These are phyloP conservation scores for Neonectria faginata DNA, from an alignment of 2,329 filamentous ascomycete species.

Conservation along the genomic window DNA sequence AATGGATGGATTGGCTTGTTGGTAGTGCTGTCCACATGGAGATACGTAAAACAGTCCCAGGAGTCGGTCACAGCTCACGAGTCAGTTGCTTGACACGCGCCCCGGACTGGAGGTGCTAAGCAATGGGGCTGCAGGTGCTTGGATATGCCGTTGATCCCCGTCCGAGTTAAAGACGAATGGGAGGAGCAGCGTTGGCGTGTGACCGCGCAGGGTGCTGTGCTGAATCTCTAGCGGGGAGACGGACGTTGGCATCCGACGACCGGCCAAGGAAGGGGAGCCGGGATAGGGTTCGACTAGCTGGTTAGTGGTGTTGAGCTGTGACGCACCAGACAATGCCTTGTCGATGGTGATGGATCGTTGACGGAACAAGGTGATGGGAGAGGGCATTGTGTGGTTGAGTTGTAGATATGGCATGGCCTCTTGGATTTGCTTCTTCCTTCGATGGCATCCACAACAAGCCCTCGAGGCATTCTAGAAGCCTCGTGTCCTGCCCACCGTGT, in stretches of 20 bases:
- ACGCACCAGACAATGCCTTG: not conserved
- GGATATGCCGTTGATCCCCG: not conserved
- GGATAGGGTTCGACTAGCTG: not conserved
- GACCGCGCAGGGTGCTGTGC: not conserved
- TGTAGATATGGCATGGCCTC: not conserved
- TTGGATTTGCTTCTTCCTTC: slow-evolving; percentile 1
- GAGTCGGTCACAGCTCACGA: not conserved
- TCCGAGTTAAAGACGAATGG: not conserved
- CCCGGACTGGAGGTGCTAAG: not conserved
- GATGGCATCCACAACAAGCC: not conserved
- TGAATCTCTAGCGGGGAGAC: not conserved
- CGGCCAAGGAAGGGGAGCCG: not conserved
- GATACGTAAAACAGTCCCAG: not conserved
- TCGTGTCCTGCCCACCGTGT: not conserved
- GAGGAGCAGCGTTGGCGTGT: not conserved
- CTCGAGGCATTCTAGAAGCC: not conserved
- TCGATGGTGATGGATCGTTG: not conserved
- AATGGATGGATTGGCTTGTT: not conserved
- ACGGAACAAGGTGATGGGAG: not conserved
- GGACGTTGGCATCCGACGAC: not conserved
- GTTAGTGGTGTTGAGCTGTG: not conserved
- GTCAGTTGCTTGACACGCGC: not conserved
- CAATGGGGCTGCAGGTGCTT: not conserved
- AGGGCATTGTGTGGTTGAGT: not conserved
- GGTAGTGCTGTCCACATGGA: not conserved